Conservation (phyloP, 331 rosid genomes). For the Malus hybrid region DNA sequence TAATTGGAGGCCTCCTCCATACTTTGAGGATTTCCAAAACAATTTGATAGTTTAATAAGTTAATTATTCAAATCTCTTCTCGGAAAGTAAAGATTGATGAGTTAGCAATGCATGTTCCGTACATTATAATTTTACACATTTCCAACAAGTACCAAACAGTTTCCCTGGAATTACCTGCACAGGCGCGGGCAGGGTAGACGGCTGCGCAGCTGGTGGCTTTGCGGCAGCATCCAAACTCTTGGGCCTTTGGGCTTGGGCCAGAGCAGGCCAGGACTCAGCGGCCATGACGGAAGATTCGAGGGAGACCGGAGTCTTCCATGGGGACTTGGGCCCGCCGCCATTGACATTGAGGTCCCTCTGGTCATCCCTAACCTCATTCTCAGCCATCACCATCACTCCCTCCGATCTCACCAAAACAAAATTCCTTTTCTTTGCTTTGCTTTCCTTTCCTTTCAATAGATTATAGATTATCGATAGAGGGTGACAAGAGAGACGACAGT, state of each 20-base stretch:
- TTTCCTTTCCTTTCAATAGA: neutral
- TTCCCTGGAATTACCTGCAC: neutral
- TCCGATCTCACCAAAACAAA: constrained; percentile 24
- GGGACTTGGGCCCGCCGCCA: constrained; percentile 56
- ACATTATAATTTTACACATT: neutral
- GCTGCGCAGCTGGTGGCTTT: constrained; percentile 24
- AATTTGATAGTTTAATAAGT: neutral
- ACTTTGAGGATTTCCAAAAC: neutral
- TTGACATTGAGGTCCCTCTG: constrained; percentile 33
- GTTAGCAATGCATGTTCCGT: neutral
- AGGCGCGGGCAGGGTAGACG: constrained; percentile 18
- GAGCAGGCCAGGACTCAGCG: constrained; percentile 83
- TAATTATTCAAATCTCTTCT: neutral
- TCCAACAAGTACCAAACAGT: neutral
- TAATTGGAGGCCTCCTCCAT: neutral
- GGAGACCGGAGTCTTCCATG: constrained; percentile 72
- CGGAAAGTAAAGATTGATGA: neutral
- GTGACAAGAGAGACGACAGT: neutral
- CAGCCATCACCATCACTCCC: constrained; percentile 65
- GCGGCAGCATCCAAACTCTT: constrained; percentile 38
- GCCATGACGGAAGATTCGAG: constrained; percentile 59
- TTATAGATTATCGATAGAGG: neutral
- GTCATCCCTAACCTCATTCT: constrained; percentile 57
- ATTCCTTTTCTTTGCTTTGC: neutral
- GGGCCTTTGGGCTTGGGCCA: constrained; percentile 61